Conservation (phyloP, 495 filamentous ascomycete genomes). For the Recurvomyces mirabilis region DNA sequence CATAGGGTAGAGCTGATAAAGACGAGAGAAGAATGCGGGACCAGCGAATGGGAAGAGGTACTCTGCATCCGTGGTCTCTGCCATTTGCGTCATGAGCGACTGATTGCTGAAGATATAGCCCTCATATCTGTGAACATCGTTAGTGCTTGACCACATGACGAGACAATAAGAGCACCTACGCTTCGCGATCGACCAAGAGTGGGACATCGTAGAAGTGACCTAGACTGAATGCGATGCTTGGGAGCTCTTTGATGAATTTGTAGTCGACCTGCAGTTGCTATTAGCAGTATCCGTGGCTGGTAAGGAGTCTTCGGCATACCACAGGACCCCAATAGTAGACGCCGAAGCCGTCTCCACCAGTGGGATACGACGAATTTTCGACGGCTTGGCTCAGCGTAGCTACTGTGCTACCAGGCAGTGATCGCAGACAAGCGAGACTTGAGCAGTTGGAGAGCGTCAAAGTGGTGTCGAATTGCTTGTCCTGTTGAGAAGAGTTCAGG, state of each 20-base stretch:
- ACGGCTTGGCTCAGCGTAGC: slow-evolving; percentile 11
- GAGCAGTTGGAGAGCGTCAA: slow-evolving; percentile 15
- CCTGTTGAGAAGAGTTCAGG: slow-evolving; percentile 18
- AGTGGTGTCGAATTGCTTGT: slow-evolving; percentile 14
- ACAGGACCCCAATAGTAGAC: slow-evolving; percentile 20
- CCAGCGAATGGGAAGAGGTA: slow-evolving; percentile 18
- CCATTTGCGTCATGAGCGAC: slow-evolving; percentile 6
- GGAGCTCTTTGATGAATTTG: slow-evolving; percentile 20
- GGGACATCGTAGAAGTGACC: slow-evolving; percentile 25
- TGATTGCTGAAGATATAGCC: slow-evolving; percentile 19
- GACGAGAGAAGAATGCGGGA: slow-evolving; percentile 19
- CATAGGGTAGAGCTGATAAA: slow-evolving; percentile 21
- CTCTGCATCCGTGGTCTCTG: slow-evolving; percentile 15
- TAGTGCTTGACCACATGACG: neutral
- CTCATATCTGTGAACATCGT: slow-evolving; percentile 10
- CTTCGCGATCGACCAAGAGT: slow-evolving; percentile 20
- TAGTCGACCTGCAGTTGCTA: neutral
- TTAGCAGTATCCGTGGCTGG: too few species aligned
- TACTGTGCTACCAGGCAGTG: neutral
- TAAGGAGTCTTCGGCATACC: too few species aligned
- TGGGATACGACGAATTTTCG: slow-evolving; percentile 5
- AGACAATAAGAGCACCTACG: neutral
- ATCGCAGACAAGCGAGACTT: slow-evolving; percentile 15
- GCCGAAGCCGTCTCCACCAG: slow-evolving; percentile 14
- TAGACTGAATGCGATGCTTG: slow-evolving; percentile 19